These are phyloP conservation scores for Phaffomyces antillensis DNA, from an alignment of 805 yeast species.

Conservation along the genomic window DNA sequence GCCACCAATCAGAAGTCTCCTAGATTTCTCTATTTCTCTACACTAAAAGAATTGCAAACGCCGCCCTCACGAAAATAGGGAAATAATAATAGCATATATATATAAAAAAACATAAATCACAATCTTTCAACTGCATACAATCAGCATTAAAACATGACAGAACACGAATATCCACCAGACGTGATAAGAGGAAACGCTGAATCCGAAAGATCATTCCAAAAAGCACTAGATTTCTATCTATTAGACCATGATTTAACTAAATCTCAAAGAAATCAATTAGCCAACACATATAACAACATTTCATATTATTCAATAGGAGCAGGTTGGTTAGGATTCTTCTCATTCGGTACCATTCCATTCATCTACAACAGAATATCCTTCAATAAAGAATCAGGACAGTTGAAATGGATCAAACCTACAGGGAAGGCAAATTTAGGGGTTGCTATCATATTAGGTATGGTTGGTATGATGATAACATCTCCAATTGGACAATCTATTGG, in stretches of 20 bases:
- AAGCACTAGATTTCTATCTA: constrained; percentile 43
- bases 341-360: constrained; percentile 39
- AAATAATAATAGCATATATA: too few relatives aligned
- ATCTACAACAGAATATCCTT: constrained; percentile 24
- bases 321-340: constrained; percentile 36
- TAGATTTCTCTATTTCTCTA: too few relatives aligned
- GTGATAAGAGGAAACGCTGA: background rate
- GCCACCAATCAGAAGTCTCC: too few relatives aligned
- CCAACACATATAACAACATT: constrained; percentile 30
- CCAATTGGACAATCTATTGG: constrained; percentile 25
- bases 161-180: constrained; percentile 1
- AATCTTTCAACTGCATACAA: background rate
- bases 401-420: constrained; percentile 25
- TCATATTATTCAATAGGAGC: constrained; percentile 28
- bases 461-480: constrained; percentile 30
- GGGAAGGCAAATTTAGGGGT: constrained; percentile 31
- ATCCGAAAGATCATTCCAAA: constrained; percentile 26
- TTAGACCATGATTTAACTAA: constrained; percentile 36
- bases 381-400: background rate
- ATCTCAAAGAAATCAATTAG: constrained; percentile 35
- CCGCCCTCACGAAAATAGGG: too few relatives aligned
- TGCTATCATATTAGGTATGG: constrained; percentile 36
- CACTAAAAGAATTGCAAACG: too few relatives aligned
- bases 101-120: too few relatives aligned
- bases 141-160: background rate